Evolutionary conservation across 106 monocot species (phyloP).

Genomic region (Dioscorea dumetorum): DNA sequence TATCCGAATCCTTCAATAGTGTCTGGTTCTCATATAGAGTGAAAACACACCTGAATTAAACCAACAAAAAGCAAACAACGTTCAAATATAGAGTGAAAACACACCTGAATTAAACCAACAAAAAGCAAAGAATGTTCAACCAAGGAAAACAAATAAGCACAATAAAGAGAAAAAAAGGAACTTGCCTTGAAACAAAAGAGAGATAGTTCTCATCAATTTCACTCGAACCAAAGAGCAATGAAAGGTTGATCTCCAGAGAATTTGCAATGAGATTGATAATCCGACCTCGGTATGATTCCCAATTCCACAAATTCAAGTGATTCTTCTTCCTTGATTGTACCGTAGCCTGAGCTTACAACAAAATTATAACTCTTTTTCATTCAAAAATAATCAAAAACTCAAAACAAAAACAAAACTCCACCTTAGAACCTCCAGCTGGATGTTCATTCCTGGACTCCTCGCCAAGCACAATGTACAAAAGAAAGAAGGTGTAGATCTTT

Average conservation of each 20-base stretch:
- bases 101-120: conserved; percentile 30
- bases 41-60: conserved; percentile 47
- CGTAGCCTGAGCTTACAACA: conserved; percentile 23
- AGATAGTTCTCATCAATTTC: conserved; percentile 65
- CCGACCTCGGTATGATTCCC: conserved; percentile 56
- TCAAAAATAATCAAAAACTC: not conserved
- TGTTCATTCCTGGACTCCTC: conserved; percentile 43
- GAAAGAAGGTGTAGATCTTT: conserved; percentile 91
- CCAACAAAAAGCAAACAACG: no score
- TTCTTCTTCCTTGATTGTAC: conserved; percentile 47
- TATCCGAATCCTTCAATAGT: conserved; percentile 54
- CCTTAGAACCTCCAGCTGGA: conserved; percentile 18
- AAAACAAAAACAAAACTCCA: conserved; percentile 2
- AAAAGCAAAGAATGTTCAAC: no score
- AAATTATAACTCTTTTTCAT: not conserved
- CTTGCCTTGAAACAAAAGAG: conserved; percentile 80
- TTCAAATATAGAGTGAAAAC: conserved; percentile 46
- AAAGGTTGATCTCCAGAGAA: conserved; percentile 76
- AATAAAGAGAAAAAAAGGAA: not conserved
- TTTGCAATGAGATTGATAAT: conserved; percentile 72
- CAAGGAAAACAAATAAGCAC: not conserved
- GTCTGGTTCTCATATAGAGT: conserved; percentile 64
- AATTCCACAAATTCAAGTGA: conserved; percentile 55
- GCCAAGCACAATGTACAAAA: conserved; percentile 45
- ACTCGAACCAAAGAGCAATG: conserved; percentile 61